Evolutionary conservation across 306 rosid genomes (phyloP).

Genomic region (Lathyrus oleraceus): DNA sequence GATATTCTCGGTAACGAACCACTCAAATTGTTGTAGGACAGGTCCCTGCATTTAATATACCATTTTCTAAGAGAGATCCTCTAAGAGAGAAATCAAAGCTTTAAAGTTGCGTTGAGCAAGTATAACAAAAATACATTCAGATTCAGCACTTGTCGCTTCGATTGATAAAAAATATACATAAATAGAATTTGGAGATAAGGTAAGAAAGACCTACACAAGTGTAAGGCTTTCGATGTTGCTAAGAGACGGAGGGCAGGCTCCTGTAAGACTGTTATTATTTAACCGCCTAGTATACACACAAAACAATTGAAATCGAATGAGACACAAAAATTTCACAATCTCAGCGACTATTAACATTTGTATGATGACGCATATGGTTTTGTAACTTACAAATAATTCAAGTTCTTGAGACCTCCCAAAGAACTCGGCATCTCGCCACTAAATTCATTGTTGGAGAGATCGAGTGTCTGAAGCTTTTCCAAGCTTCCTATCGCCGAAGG

Average conservation of each 20-base stretch:
- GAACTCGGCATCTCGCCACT: constrained; percentile 79
- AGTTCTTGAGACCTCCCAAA: constrained; percentile 75
- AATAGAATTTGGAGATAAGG: constrained; percentile 9
- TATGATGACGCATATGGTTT: not conserved
- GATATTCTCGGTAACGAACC: constrained; percentile 84
- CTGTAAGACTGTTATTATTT: constrained; percentile 91
- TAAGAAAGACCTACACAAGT: constrained; percentile 75
- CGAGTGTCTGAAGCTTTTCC: constrained; percentile 89
- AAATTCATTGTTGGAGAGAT: constrained; percentile 82
- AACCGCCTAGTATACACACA: constrained; percentile 72
- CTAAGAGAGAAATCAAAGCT: constrained; percentile 16
- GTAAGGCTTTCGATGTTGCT: constrained; percentile 73
- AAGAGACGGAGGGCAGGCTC: constrained; percentile 81
- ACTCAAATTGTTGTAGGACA: constrained; percentile 88
- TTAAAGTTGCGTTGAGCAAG: not conserved
- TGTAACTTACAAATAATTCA: constrained; percentile 85
- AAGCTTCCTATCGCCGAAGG: constrained; percentile 75
- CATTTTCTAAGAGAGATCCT: not conserved
- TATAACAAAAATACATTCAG: not conserved
- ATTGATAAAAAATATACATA: not conserved
- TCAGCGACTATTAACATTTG: constrained; percentile 9
- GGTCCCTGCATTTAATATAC: constrained; percentile 61
- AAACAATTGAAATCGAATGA: constrained; percentile 30
- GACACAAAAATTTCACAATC: constrained; percentile 33
- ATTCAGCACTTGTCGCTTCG: not conserved